A percentile compares a stretch with the other conserved stretches of the same genome.
These are phyloP conservation scores for Pseudocercospora ulei DNA, from an alignment of 2,329 filamentous ascomycete genomes.

Conservation along the genomic window DNA sequence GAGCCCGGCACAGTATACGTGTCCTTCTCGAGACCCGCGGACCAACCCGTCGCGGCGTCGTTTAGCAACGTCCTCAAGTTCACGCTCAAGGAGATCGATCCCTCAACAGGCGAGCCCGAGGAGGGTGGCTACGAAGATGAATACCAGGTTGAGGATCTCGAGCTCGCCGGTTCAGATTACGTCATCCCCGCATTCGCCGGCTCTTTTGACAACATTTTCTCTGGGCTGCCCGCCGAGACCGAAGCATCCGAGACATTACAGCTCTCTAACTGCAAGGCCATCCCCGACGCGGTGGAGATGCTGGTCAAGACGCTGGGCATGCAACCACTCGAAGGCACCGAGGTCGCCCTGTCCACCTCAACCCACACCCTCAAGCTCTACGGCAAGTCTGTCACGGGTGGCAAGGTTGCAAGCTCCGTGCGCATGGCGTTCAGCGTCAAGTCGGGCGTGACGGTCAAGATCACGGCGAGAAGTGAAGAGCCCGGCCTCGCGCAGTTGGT, in stretches of 20 bases:
- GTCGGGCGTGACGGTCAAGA: conserved; percentile 90
- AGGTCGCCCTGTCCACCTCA: conserved; percentile 75
- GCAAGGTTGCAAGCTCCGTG: conserved; percentile 75
- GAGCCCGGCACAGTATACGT: conserved; percentile 91
- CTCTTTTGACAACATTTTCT: conserved; percentile 93
- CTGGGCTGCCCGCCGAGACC: conserved; percentile 61
- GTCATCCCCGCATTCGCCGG: conserved; percentile 86
- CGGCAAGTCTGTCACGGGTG: conserved; percentile 86
- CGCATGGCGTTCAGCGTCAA: conserved; percentile 92
- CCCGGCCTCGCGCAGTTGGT: conserved; percentile 78
- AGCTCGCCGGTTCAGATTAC: conserved; percentile 85
- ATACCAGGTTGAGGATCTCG: conserved; percentile 90
- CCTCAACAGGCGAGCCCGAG: conserved; percentile 83
- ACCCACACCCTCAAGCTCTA: conserved; percentile 93
- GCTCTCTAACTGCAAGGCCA: conserved; percentile 78
- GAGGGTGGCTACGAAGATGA: conserved; percentile 92
- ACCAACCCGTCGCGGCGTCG: conserved; percentile 64
- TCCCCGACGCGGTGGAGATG: conserved; percentile 91
- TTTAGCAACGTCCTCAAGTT: conserved; percentile 95
- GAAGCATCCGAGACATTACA: conserved; percentile 86
- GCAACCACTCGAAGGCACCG: conserved; percentile 87
- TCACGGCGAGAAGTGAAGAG: conserved; percentile 84
- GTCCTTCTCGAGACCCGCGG: conserved; percentile 74
- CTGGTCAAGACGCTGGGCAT: conserved; percentile 76
- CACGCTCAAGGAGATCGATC: conserved; percentile 95